A percentile compares a stretch with the other conserved stretches of the same genome.
Evolutionary conservation across 2,329 filamentous ascomycete genomes (phyloP).

Genomic region (Talaromyces sp.): DNA sequence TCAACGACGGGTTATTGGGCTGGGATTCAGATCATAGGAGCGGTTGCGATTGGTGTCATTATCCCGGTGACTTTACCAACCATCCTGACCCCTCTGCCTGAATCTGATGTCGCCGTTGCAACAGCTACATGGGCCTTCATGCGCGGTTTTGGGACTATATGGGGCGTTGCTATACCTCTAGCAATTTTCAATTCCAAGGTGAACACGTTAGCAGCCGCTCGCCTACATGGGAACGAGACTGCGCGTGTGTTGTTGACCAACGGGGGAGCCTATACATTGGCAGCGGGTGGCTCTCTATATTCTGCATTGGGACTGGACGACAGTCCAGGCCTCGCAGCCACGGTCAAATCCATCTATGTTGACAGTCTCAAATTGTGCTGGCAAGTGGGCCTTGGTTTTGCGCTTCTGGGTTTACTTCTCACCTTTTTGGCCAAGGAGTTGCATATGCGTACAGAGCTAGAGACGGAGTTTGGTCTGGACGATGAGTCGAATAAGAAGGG

Average conservation of each 20-base stretch:
- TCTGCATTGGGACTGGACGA: no score
- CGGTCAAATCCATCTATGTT: background rate
- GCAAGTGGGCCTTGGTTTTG: constrained; percentile 4
- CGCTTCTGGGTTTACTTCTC: background rate
- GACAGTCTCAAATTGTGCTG: background rate
- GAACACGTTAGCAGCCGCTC: background rate
- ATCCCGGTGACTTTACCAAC: constrained; percentile 25
- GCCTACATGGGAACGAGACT: background rate
- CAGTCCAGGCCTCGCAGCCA: background rate
- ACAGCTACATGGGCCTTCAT: constrained; percentile 29
- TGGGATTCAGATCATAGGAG: constrained; percentile 26
- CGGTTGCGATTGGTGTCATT: constrained; percentile 24
- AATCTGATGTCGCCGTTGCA: constrained; percentile 24
- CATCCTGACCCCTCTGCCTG: constrained; percentile 25
- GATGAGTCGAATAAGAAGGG: background rate
- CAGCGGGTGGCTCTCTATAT: no score
- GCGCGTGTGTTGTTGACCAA: constrained; percentile 8
- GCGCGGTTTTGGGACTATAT: constrained; percentile 28
- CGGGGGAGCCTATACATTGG: background rate
- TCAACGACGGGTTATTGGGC: constrained; percentile 27
- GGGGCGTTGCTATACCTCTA: constrained; percentile 27
- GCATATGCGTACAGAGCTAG: background rate
- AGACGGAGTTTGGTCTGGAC: constrained; percentile 1
- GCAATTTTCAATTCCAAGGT: constrained; percentile 33
- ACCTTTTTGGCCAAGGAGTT: background rate